Base-by-base conservation (phyloP, 2,329 filamentous ascomycete species). In the Scopulariopsis brevicaulis region DNA sequence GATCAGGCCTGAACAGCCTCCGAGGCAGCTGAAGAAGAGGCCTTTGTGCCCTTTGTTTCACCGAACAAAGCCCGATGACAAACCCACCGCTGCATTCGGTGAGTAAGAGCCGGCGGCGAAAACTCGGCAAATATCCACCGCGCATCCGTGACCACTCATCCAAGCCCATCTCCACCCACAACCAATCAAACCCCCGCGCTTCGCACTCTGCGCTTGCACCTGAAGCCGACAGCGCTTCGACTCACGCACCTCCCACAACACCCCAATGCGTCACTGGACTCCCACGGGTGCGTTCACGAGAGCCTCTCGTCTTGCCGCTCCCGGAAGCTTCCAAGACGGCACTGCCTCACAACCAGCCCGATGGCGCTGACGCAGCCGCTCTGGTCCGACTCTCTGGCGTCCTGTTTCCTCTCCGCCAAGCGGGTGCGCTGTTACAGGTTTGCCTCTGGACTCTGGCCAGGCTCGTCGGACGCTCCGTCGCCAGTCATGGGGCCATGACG, bases 171-270 rank as follows among this genome's bases (percentile, higher is more conserved):
- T 34, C 18, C 15, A 2, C 14, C 15, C 11, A n/a, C 25, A 53
- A 40, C 55, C 55, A 57, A 57, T 57, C 55, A 57, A 40, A 37
- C 11, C 15, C 46, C n/a, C 48, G 48, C n/a, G 28, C 55, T 53
- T 53, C 46, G 7, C 8, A 46, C 22, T 14, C 22, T 32, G 55
- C 55, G 55, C 55, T 57, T 57, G 55, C n/a, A 48, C 28, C 48
- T 53, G 46, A 51, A 50, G 43, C 43, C 8, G 20, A 7, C 46
- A 22, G 12, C 18, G 37, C 46, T 24, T 24, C 46, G 46, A 50
- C 28, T 53, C 51, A 18, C 51, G 20, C 7, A n/a, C 37, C 12
- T 14, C 12, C 37, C 37, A 14, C 37, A 40, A 43, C 25, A 34
- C n/a, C 32, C 52, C 32, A 6, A 8, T 34, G 52, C 52, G 32